A percentile compares a stretch with the other conserved stretches of the same genome.
Conservation (phyloP, 2,329 filamentous ascomycete genomes). For the Blastomyces emzantsi region DNA sequence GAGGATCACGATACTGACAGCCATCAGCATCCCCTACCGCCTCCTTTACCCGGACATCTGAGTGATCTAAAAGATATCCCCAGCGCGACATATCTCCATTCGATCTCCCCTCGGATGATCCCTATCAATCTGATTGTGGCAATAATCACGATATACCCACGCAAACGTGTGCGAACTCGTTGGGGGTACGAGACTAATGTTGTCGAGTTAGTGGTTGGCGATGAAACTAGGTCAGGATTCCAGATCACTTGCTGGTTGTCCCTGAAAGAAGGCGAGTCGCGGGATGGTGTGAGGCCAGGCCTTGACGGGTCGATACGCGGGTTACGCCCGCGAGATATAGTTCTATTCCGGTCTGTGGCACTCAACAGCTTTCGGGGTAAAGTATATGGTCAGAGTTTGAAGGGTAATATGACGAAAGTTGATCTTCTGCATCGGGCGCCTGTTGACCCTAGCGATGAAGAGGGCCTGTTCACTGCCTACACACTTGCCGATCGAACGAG, state of each 20-base stretch:
- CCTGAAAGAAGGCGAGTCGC: conserved; percentile 9
- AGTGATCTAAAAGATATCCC: conserved; percentile 63
- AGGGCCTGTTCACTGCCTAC: conserved; percentile 49
- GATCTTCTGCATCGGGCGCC: conserved; percentile 54
- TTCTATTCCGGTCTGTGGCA: conserved; percentile 71
- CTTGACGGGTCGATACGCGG: conserved; percentile 36
- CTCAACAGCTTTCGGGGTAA: conserved; percentile 63
- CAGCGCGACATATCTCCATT: conserved; percentile 52
- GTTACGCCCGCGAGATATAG: conserved; percentile 62
- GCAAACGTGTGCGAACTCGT: conserved; percentile 57
- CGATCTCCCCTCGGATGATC: conserved; percentile 68
- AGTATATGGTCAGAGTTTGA: conserved; percentile 78
- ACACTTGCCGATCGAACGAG: conserved; percentile 35
- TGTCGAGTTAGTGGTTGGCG: conserved; percentile 70
- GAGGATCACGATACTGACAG: conserved; percentile 14
- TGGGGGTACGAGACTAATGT: conserved; percentile 51
- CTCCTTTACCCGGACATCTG: conserved; percentile 40
- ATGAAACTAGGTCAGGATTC: conserved; percentile 76
- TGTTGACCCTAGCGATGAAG: conserved; percentile 44
- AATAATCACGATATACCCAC: conserved; percentile 60
- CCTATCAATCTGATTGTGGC: conserved; percentile 75
- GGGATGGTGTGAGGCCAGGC: conserved; percentile 18
- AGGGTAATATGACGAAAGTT: conserved; percentile 59
- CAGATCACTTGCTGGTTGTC: conserved; percentile 74
- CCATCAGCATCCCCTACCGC: conserved; percentile 9